Conservation (phyloP, 192 early-diverging fungal genomes). For the Coemansia sp. region DNA sequence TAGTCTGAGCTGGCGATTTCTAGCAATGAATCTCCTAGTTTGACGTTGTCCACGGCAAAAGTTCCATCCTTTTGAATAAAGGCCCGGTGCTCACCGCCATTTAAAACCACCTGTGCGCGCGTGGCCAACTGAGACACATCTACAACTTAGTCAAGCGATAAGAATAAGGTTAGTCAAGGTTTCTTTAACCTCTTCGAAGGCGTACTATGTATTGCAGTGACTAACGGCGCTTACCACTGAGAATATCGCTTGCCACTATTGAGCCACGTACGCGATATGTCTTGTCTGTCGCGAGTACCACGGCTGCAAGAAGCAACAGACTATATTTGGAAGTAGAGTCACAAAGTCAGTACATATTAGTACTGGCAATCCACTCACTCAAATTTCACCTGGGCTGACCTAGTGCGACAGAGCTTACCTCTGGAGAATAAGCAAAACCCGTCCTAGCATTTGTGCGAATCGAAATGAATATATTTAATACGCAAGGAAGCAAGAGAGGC, state of each 20-base stretch:
- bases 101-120: constrained; percentile 30
- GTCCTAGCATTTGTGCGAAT: constrained; percentile 18
- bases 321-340: neutral
- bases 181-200: neutral
- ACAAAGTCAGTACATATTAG: neutral
- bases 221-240: constrained; percentile 6
- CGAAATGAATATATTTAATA: neutral
- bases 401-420: constrained; percentile 22
- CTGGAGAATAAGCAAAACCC: constrained; percentile 32
- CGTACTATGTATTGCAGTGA: neutral
- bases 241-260: constrained; percentile 33
- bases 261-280: constrained; percentile 53
- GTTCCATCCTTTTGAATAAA: constrained; percentile 48
- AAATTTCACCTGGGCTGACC: neutral
- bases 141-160: neutral
- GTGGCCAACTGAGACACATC: constrained; percentile 34
- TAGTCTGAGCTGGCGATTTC: constrained; percentile 48
- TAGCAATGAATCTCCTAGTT: constrained; percentile 48
- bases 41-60: constrained; percentile 48
- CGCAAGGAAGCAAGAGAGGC: neutral
- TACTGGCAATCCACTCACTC: neutral
- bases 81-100: constrained; percentile 48
- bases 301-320: constrained; percentile 23
- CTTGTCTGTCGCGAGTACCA: constrained; percentile 23
- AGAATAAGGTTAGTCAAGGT: neutral